Base-by-base conservation (phyloP, 148 eudicot species). In the Suaeda aralocaspica region DNA sequence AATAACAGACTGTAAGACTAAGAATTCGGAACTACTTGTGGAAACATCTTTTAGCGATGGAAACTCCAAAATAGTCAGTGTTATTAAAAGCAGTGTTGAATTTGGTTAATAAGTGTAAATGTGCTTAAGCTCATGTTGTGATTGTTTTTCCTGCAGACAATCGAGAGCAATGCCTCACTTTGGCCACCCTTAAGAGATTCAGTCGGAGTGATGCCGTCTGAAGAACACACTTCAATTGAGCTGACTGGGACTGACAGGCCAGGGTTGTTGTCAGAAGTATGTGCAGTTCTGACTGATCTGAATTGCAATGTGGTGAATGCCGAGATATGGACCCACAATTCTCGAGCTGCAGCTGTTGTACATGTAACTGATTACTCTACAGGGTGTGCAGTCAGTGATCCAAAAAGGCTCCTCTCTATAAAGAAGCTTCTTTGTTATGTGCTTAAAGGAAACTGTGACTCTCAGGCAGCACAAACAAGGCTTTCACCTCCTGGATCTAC, bases 321-420 rank as follows among this genome's bases (percentile, higher is more conserved):
- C 2, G 92, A 87, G 81, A 84, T 90, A 77, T 93, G 98, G 98
- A 93, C 98, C 2, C 98, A 93, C 77, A 93, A 87, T 71, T 76
- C 87, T 30, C 84, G 98, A 55, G 92, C 89, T 28, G 96, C 98
- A 59, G 93, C 94, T 2, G 94, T 93, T 29, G 87, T 90, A 46
- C 85, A 84, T 51, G 92, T 93, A 49, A 90, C 88, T 13, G 94
- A 90, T 75, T 74, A 66, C 26, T 75, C 82, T 5, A 82, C 86
- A 8, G 78, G 85, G 6, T 69, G 71, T 24, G 89, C 94, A 10
- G 79, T 90, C 41, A 67, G 82, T 61, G 96, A 93, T 74, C 87
- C 90, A 10, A 83, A 82, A 31, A 83, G 92, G 48, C 83, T 93
- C 56, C 74, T 76, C 34, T 73, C 82, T 6, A 88, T 90, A 46